Conservation (phyloP, 176 grass and related monocot genomes). For the Cocos nucifera region DNA sequence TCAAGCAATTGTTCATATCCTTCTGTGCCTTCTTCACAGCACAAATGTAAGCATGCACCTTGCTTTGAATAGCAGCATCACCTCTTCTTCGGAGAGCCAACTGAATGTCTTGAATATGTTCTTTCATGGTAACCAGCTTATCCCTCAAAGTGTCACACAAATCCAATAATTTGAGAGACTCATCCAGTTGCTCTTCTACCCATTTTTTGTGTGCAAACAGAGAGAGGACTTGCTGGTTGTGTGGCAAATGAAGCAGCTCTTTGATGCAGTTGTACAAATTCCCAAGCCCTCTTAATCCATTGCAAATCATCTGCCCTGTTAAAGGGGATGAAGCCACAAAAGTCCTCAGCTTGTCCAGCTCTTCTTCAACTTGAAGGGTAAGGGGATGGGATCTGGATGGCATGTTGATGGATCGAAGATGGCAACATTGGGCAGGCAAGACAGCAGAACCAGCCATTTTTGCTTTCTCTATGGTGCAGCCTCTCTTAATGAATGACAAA, state of each 20-base stretch:
- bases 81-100: slow-evolving; percentile 26
- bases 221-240: slow-evolving; percentile 32
- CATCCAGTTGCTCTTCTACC: slow-evolving; percentile 37
- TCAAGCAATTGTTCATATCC: slow-evolving; percentile 22
- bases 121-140: slow-evolving; percentile 32
- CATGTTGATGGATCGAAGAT: slow-evolving; percentile 35
- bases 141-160: slow-evolving; percentile 25
- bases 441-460: too few species aligned
- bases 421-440: not conserved
- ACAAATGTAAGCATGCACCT: slow-evolving; percentile 24
- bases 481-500: too few species aligned
- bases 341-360: slow-evolving; percentile 23
- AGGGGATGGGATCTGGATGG: slow-evolving; percentile 33
- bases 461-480: too few species aligned
- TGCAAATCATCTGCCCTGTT: slow-evolving; percentile 8
- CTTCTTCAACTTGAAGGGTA: slow-evolving; percentile 11
- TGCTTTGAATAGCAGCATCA: slow-evolving; percentile 6
- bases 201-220: slow-evolving; percentile 23
- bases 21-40: slow-evolving; percentile 24
- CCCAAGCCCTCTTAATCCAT: slow-evolving; percentile 27
- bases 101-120: slow-evolving; percentile 16
- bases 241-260: slow-evolving; percentile 20
- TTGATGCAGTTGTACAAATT: slow-evolving; percentile 21
- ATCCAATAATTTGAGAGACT: slow-evolving; percentile 34
- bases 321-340: slow-evolving; percentile 9